Evolutionary conservation across 495 filamentous ascomycete species (phyloP).

Genomic region (Aspergillus bridgeri): DNA sequence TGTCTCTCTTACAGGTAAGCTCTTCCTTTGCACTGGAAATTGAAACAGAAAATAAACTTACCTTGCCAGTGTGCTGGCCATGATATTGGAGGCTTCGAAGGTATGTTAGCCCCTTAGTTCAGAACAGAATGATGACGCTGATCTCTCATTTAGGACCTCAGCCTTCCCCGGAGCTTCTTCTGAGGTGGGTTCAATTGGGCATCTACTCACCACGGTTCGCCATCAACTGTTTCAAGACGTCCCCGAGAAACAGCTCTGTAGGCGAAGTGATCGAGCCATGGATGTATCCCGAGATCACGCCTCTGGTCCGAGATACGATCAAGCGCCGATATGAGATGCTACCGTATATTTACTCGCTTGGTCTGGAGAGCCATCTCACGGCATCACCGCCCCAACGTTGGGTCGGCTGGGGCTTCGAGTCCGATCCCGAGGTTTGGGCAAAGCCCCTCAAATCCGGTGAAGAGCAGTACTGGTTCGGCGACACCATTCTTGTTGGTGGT

Average conservation of each 20-base stretch:
- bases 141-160: conserved; percentile 49
- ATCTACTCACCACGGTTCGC: conserved; percentile 66
- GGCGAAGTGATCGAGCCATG: conserved; percentile 71
- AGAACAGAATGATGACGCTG: neutral
- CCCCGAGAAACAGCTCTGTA: conserved; percentile 53
- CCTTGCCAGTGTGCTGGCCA: conserved; percentile 56
- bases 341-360: conserved; percentile 64
- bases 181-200: conserved; percentile 68
- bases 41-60: neutral
- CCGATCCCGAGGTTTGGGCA: conserved; percentile 60
- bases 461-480: conserved; percentile 68
- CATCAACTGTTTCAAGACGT: conserved; percentile 74
- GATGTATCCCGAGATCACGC: conserved; percentile 65
- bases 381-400: conserved; percentile 63
- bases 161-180: conserved; percentile 62
- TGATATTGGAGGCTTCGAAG: conserved; percentile 69
- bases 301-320: conserved; percentile 57
- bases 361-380: conserved; percentile 53
- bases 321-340: conserved; percentile 65
- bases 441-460: conserved; percentile 53
- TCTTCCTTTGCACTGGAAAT: neutral
- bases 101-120: conserved; percentile 4
- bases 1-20: conserved; percentile 50
- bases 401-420: conserved; percentile 66
- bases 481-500: conserved; percentile 60